Percentiles rank a stretch among this genome's conserved stretches.
These are phyloP conservation scores for Cochlearia excelsa DNA, from an alignment of 345 rosid genomes.

Conservation along the genomic window DNA sequence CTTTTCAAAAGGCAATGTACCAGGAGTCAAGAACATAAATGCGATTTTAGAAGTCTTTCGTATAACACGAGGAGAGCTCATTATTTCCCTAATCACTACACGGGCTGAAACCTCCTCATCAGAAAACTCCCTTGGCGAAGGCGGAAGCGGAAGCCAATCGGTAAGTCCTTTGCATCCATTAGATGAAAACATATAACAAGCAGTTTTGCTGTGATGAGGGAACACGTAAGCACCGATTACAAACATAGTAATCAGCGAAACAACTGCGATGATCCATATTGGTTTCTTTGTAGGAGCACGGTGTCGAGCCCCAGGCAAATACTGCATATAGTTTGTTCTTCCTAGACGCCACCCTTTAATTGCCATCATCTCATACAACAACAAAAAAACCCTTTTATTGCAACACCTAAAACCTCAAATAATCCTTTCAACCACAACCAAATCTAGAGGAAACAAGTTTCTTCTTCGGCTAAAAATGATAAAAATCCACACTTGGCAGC, in stretches of 20 bases:
- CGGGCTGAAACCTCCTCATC: slow-evolving; percentile 78
- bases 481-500: slow-evolving; percentile 7
- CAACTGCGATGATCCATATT: slow-evolving; percentile 70
- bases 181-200: slow-evolving; percentile 78
- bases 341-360: slow-evolving; percentile 36
- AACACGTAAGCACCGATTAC: slow-evolving; percentile 75
- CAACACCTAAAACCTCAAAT: slow-evolving; percentile 20
- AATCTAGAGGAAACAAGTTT: slow-evolving; percentile 3
- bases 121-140: slow-evolving; percentile 65
- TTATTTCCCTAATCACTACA: slow-evolving; percentile 70
- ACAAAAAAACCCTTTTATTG: slow-evolving; percentile 18
- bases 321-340: slow-evolving; percentile 53
- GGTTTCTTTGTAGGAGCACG: slow-evolving; percentile 72
- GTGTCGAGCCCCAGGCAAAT: slow-evolving; percentile 64
- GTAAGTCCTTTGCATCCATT: slow-evolving; percentile 74
- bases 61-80: slow-evolving; percentile 52
- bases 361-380: slow-evolving; percentile 29
- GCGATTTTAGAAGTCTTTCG: slow-evolving; percentile 70
- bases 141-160: slow-evolving; percentile 99
- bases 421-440: neutral
- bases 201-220: slow-evolving; percentile 63
- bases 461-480: slow-evolving; percentile 10
- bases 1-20: slow-evolving; percentile 88
- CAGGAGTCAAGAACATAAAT: slow-evolving; percentile 89
- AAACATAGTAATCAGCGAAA: slow-evolving; percentile 70